These are phyloP conservation scores for Fusarium hainanense DNA, from an alignment of 2,329 filamentous ascomycete genomes.

Conservation along the genomic window DNA sequence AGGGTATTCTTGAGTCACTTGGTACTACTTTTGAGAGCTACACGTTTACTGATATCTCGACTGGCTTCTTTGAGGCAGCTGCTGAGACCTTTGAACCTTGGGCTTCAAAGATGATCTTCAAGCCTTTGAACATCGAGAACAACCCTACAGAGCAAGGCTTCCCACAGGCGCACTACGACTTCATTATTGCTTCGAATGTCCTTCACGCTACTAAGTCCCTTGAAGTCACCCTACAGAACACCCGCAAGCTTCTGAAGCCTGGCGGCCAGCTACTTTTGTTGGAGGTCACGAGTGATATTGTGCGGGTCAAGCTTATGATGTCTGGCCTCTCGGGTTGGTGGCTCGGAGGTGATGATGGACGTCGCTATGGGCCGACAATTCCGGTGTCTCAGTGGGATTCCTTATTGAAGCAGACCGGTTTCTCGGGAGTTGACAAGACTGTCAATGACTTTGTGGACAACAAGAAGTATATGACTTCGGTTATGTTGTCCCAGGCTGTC, in stretches of 20 bases:
- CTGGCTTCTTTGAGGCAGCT: slow-evolving; percentile 19
- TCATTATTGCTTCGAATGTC: slow-evolving; percentile 53
- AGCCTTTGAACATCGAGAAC: slow-evolving; percentile 2
- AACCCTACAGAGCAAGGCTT: slow-evolving; percentile 46
- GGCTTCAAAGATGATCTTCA: slow-evolving; percentile 20
- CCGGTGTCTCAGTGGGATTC: slow-evolving; percentile 1
- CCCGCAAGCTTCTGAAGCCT: slow-evolving; percentile 40
- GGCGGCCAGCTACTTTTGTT: slow-evolving; percentile 43
- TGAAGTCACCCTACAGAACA: slow-evolving; percentile 26
- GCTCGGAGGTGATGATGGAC: slow-evolving; percentile 8
- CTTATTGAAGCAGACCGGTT: not conserved
- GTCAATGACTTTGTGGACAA: slow-evolving; percentile 3
- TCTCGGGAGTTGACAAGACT: slow-evolving; percentile 6
- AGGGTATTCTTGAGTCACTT: not conserved
- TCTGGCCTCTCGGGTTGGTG: slow-evolving; percentile 17
- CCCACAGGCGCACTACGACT: slow-evolving; percentile 46
- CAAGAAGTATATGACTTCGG: slow-evolving; percentile 7
- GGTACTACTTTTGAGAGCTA: slow-evolving; percentile 11
- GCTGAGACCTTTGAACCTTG: not conserved
- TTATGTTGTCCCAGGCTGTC: not conserved
- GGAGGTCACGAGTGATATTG: slow-evolving; percentile 3
- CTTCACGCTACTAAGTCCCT: slow-evolving; percentile 47
- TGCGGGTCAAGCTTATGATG: slow-evolving; percentile 12
- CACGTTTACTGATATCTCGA: slow-evolving; percentile 24
- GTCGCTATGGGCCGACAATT: slow-evolving; percentile 5